phyloP scores from a whole-genome alignment of 2,329 filamentous ascomycete species.

The Phyllosticta paracitricarpa region DNA sequence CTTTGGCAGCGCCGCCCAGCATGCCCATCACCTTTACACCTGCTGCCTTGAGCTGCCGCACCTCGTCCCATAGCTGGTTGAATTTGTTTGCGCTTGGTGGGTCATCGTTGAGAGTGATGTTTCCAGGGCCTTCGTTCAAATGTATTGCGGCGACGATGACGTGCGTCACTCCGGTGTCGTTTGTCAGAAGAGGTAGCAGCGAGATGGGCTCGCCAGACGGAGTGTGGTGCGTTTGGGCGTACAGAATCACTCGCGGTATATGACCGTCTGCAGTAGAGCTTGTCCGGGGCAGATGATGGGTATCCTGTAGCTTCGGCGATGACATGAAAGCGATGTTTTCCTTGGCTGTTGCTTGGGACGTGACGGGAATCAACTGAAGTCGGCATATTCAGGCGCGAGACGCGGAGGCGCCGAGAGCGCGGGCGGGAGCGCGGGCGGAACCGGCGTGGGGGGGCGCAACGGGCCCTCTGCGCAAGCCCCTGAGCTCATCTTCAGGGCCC shows the following conservation, averaged over 20 bases:
- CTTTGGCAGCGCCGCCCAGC: slow-evolving; percentile 75
- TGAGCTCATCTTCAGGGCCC: background rate
- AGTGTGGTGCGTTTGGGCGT: slow-evolving; percentile 56
- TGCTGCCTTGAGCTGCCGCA: slow-evolving; percentile 56
- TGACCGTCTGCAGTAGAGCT: background rate
- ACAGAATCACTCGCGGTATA: slow-evolving; percentile 40
- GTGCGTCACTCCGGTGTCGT: slow-evolving; percentile 61
- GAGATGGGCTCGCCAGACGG: slow-evolving; percentile 45
- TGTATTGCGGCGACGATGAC: slow-evolving; percentile 82
- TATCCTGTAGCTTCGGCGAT: slow-evolving; percentile 4
- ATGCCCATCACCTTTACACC: slow-evolving; percentile 78
- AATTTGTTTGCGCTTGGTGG: slow-evolving; percentile 57
- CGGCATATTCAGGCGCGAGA: background rate
- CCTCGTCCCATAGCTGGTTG: slow-evolving; percentile 68
- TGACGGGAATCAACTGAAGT: background rate
- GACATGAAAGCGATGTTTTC: slow-evolving; percentile 15
- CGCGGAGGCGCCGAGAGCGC: background rate
- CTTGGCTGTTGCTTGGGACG: background rate
- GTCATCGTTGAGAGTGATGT: slow-evolving; percentile 73
- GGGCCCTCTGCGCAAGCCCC: background rate
- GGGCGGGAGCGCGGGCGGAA: background rate
- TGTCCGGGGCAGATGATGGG: background rate
- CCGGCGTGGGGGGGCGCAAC: background rate
- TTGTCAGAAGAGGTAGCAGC: slow-evolving; percentile 49
- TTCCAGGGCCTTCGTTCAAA: slow-evolving; percentile 56